These are phyloP conservation scores for Cordyceps militaris DNA, from an alignment of 2,329 filamentous ascomycete species.

Conservation along the genomic window DNA sequence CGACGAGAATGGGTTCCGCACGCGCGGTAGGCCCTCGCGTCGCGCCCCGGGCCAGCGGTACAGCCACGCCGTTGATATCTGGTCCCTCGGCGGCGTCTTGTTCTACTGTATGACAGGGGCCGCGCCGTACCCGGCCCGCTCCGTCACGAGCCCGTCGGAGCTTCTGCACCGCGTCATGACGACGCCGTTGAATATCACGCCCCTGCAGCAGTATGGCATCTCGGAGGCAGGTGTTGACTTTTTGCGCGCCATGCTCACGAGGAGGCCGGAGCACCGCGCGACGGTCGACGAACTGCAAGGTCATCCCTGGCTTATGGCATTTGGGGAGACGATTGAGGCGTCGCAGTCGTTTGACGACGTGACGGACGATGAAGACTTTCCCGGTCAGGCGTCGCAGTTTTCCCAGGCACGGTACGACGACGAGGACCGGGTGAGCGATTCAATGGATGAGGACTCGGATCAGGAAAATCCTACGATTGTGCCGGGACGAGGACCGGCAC, in stretches of 20 bases:
- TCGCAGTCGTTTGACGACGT: constrained; percentile 54
- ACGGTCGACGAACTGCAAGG: constrained; percentile 62
- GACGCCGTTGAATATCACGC: constrained; percentile 56
- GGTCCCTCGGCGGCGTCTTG: constrained; percentile 89
- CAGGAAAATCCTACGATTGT: constrained; percentile 71
- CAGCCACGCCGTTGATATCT: constrained; percentile 87
- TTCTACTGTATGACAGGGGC: constrained; percentile 76
- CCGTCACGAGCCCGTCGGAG: constrained; percentile 67
- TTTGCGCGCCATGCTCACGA: constrained; percentile 69
- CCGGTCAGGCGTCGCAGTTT: constrained; percentile 54
- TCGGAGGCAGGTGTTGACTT: constrained; percentile 67
- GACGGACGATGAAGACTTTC: constrained; percentile 51
- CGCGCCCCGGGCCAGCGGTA: constrained; percentile 61
- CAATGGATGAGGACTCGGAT: constrained; percentile 61
- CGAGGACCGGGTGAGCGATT: constrained; percentile 33
- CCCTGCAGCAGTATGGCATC: constrained; percentile 52
- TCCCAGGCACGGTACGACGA: constrained; percentile 25
- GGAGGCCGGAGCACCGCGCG: constrained; percentile 70
- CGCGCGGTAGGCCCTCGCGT: constrained; percentile 55
- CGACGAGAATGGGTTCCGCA: constrained; percentile 61
- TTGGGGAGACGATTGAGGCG: constrained; percentile 23
- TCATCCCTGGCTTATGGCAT: constrained; percentile 63
- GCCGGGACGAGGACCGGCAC: constrained; percentile 32
- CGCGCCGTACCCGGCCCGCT: constrained; percentile 74
- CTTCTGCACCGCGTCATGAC: constrained; percentile 86